phyloP scores from a whole-genome alignment of 441 rosid species.

The Euphorbia corollata region DNA sequence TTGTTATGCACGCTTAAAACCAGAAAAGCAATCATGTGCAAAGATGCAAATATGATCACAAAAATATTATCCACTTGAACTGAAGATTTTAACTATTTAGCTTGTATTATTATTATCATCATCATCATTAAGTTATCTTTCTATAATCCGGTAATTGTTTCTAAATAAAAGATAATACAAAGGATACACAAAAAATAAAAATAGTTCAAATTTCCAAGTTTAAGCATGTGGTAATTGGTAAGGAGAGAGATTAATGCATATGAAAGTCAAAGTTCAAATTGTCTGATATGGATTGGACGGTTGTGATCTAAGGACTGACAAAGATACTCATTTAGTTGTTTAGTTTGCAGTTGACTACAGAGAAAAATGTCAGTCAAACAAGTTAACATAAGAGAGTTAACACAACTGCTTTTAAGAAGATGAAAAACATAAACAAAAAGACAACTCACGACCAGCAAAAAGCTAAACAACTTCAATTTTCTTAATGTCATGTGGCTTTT shows the following conservation, averaged over 20 bases:
- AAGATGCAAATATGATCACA: no score
- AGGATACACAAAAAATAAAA: conserved; percentile 18
- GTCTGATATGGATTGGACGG: conserved; percentile 45
- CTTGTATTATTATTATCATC: no score
- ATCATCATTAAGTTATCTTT: no score
- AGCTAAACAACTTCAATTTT: conserved; percentile 25
- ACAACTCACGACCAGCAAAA: conserved; percentile 43
- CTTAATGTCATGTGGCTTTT: conserved; percentile 35
- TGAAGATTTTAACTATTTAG: no score
- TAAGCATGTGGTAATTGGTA: conserved; percentile 11
- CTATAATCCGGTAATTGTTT: conserved; percentile 36
- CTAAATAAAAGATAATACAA: conserved; percentile 4
- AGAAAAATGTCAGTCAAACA: conserved; percentile 21
- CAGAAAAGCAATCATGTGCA: no score
- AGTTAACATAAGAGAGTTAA: background rate
- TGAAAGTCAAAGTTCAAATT: conserved; percentile 50
- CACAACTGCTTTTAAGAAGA: conserved; percentile 41
- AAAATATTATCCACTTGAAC: no score
- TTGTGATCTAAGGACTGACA: conserved; percentile 47
- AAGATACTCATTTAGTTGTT: conserved; percentile 22
- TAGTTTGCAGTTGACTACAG: conserved; percentile 34
- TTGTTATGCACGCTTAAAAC: no score
- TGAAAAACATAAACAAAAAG: conserved; percentile 40
- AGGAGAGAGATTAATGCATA: conserved; percentile 9
- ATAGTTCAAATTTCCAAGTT: conserved; percentile 12